Evolutionary conservation across 2,329 filamentous ascomycete genomes (phyloP).

Genomic region (Aphanocladium album): DNA sequence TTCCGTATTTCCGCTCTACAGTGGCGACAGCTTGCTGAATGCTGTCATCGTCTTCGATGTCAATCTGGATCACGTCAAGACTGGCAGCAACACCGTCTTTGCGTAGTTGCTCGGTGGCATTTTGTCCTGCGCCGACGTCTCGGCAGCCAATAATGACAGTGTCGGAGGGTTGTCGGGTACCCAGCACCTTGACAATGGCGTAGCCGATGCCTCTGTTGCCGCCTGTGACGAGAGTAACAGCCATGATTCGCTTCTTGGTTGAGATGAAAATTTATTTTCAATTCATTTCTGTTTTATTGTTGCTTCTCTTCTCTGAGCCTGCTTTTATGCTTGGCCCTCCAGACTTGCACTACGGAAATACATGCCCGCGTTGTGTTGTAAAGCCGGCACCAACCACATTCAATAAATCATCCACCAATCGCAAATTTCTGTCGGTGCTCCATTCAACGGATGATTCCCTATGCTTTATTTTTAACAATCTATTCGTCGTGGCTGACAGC

Average conservation of each 20-base stretch:
- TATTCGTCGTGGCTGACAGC: background rate
- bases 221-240: conserved; percentile 26
- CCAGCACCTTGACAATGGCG: conserved; percentile 23
- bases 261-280: background rate
- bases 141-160: conserved; percentile 20
- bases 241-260: background rate
- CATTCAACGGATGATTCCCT: background rate
- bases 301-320: background rate
- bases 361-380: background rate
- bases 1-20: conserved; percentile 16
- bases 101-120: conserved; percentile 9
- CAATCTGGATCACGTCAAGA: conserved; percentile 13
- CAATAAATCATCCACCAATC: background rate
- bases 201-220: conserved; percentile 30
- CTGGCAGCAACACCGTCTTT: background rate
- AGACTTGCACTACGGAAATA: background rate
- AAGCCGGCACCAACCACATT: background rate
- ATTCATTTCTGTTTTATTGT: background rate
- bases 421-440: background rate
- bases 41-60: conserved; percentile 17
- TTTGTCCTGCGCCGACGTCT: background rate
- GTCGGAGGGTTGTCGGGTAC: conserved; percentile 18
- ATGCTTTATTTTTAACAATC: background rate
- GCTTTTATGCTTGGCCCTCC: background rate
- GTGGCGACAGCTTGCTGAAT: conserved; percentile 13